Base-by-base conservation (phyloP, 495 filamentous ascomycete species). In the Corynascus novoguineensis region DNA sequence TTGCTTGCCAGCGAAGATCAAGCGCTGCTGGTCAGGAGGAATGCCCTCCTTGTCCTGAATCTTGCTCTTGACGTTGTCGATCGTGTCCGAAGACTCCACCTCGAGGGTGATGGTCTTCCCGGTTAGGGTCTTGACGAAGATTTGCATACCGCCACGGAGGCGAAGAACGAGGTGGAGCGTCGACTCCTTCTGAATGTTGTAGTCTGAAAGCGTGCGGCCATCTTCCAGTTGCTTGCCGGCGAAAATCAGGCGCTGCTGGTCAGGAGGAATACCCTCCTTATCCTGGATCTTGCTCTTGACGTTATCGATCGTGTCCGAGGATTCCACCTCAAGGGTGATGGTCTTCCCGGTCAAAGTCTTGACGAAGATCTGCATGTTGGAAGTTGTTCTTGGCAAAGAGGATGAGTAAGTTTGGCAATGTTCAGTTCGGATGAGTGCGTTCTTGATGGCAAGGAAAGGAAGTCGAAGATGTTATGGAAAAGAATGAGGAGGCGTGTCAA, bases 271-370 rank as follows among this genome's bases (percentile, higher is more conserved):
- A 40, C 92, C 92, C 76, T 97, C 92, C 89, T 97, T 97, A 72
- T 97, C 92, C 75, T 97, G 92, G 51, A 97, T 97, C 87, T 97
- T 97, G 58, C 81, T 82, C 87, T 97, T 97, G 64, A 97, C 92
- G 67, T 97, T 97, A 80, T 97, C 93, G 79, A 97, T 97, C 59
- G 92, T 97, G 67, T 97, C 92, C 57, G 86, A 90, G 57, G 90
- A 95, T 81, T 97, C 92, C 19, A 97, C 93, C 89, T 97, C 92
- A 68, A 97, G 85, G 65, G 92, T 97, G 82, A 97, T 97, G 79
- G 92, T 97, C 88, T 97, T 97, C 73, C 92, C 92, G 53, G 92
- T 97, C 62, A 96, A 81, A 63, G 90, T 96, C 85, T 96, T 96
- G 63, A 96, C 91, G 76, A 96, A 96, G 81, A 96, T 95, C 81